These are phyloP conservation scores for Stereum hirsutum DNA, from an alignment of 1,284 basidiomycete species.

Conservation along the genomic window DNA sequence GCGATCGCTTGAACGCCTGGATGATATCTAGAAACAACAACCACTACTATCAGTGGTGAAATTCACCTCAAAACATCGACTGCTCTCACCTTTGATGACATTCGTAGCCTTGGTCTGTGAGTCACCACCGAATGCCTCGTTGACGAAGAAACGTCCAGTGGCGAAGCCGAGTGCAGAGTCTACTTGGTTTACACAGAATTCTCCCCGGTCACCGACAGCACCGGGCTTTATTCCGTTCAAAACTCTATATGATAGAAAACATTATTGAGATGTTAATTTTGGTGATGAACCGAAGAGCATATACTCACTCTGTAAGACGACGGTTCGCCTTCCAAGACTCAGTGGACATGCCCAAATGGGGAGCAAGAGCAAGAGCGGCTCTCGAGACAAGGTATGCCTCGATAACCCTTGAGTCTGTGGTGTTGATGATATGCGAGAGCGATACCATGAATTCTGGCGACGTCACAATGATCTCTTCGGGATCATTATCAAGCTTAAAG, in stretches of 20 bases:
- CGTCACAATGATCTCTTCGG: conserved; percentile 72
- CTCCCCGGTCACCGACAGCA: conserved; percentile 73
- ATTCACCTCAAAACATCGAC: neutral
- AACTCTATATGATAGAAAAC: no score
- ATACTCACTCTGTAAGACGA: no score
- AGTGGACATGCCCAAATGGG: conserved; percentile 64
- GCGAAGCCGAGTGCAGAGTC: conserved; percentile 67
- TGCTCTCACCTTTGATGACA: conserved; percentile 64
- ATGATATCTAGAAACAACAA: conserved; percentile 55
- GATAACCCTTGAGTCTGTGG: conserved; percentile 64
- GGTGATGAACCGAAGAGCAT: no score
- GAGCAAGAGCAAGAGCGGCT: conserved; percentile 56
- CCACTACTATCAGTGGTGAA: conserved; percentile 1
- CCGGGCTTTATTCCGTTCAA: conserved; percentile 85
- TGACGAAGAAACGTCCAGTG: conserved; percentile 76
- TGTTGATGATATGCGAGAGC: conserved; percentile 63
- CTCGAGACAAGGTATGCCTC: conserved; percentile 82
- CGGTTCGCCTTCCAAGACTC: conserved; percentile 70
- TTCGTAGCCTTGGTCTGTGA: conserved; percentile 76
- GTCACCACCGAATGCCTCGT: conserved; percentile 78
- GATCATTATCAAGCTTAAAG: conserved; percentile 74
- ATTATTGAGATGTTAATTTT: no score
- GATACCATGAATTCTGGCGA: conserved; percentile 73
- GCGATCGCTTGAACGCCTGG: conserved; percentile 73
- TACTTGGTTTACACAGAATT: conserved; percentile 62